Percentiles rank a stretch among this genome's conserved stretches.
Evolutionary conservation across 257 asterid genomes (phyloP).

Genomic region (Primulina eburnea): DNA sequence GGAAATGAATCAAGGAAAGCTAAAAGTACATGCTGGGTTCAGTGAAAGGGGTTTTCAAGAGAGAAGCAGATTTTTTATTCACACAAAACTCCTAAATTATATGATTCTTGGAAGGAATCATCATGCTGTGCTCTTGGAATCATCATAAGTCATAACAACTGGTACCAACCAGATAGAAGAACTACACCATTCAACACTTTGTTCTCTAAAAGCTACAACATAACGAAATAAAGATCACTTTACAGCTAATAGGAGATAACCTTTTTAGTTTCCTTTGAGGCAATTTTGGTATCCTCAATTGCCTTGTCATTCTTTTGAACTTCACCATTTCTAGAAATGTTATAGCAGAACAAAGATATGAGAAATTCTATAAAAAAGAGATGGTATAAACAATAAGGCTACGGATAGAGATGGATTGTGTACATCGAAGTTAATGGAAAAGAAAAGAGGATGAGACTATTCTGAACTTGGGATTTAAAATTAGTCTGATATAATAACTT

Average conservation of each 20-base stretch:
- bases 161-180: background rate
- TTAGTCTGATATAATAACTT: background rate
- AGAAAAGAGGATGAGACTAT: background rate
- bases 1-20: slow-evolving; percentile 7
- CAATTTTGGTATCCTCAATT: slow-evolving; percentile 32
- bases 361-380: slow-evolving; percentile 9
- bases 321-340: slow-evolving; percentile 43
- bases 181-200: background rate
- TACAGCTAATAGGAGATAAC: slow-evolving; percentile 29
- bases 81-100: no score
- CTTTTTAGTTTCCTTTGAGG: slow-evolving; percentile 47
- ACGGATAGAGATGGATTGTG: slow-evolving; percentile 14
- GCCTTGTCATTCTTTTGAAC: slow-evolving; percentile 40
- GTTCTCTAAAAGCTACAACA: slow-evolving; percentile 6
- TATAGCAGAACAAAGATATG: slow-evolving; percentile 15
- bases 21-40: background rate
- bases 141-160: slow-evolving; percentile 3
- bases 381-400: background rate
- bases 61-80: no score
- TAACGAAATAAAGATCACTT: slow-evolving; percentile 5
- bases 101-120: no score
- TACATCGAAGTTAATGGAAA: slow-evolving; percentile 11
- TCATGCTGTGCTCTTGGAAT: slow-evolving; percentile 5
- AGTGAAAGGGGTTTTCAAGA: background rate
- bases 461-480: slow-evolving; percentile 7